Evolutionary conservation across 148 eudicot genomes (phyloP).

Genomic region (Silene uniflora): DNA sequence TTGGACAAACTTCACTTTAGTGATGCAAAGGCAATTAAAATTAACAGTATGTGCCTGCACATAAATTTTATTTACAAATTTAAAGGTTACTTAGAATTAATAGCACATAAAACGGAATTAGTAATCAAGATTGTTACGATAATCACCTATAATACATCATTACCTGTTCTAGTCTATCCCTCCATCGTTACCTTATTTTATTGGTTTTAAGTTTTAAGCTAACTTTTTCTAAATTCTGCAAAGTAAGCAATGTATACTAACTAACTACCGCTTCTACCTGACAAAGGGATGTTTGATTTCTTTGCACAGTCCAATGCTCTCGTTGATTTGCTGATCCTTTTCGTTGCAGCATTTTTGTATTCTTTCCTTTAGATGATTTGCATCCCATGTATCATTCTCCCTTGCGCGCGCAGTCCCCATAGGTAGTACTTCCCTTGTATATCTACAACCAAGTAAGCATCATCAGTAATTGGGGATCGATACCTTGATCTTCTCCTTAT

Average conservation of each 20-base stretch:
- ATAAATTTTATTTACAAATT: too few species aligned
- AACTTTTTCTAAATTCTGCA: background rate
- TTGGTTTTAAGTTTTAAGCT: background rate
- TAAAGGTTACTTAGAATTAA: too few species aligned
- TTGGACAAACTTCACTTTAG: too few species aligned
- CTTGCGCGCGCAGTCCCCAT: conserved; percentile 65
- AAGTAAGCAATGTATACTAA: background rate
- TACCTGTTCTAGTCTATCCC: too few species aligned
- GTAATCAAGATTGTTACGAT: too few species aligned
- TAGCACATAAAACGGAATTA: too few species aligned
- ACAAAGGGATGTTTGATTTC: conserved; percentile 1
- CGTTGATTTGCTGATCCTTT: background rate
- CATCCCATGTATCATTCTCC: conserved; percentile 20
- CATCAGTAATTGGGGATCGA: background rate
- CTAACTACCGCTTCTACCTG: conserved; percentile 8
- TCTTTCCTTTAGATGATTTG: background rate
- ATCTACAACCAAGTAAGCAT: conserved; percentile 33
- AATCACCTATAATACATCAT: too few species aligned
- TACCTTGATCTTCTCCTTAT: background rate
- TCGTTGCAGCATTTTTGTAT: background rate
- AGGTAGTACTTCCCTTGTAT: conserved; percentile 49
- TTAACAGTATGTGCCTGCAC: too few species aligned
- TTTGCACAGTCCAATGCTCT: background rate
- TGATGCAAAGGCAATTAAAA: background rate
- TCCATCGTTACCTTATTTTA: background rate